phyloP scores from a whole-genome alignment of 495 filamentous ascomycete genomes.

The Hapsidospora chrysogenum region DNA sequence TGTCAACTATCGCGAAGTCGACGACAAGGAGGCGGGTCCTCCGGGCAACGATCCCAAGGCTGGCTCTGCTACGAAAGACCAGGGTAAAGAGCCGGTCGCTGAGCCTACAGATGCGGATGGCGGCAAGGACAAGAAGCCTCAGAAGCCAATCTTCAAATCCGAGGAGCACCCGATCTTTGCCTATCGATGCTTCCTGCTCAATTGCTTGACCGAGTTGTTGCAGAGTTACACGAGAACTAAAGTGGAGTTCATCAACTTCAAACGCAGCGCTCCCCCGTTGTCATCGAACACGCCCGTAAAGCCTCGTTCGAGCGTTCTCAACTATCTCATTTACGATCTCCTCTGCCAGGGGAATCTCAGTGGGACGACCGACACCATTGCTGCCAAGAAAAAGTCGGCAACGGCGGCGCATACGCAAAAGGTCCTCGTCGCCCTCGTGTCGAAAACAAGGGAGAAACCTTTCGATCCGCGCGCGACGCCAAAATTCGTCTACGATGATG shows the following conservation, averaged over 20 bases:
- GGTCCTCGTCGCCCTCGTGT: constrained; percentile 71
- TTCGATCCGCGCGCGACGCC: constrained; percentile 25
- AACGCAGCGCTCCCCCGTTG: constrained; percentile 57
- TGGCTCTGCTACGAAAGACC: not conserved
- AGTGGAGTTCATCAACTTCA: constrained; percentile 98
- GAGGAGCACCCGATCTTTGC: constrained; percentile 93
- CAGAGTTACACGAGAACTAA: constrained; percentile 87
- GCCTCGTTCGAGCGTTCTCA: constrained; percentile 78
- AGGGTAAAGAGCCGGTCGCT: constrained; percentile 6
- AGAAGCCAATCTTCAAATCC: constrained; percentile 72
- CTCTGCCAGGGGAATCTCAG: constrained; percentile 64
- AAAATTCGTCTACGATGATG: constrained; percentile 54
- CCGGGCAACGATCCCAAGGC: constrained; percentile 33
- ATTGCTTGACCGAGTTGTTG: constrained; percentile 86
- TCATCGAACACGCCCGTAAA: constrained; percentile 76
- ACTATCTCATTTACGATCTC: constrained; percentile 78
- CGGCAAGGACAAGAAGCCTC: constrained; percentile 41
- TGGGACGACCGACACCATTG: constrained; percentile 48
- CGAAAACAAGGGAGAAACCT: constrained; percentile 67
- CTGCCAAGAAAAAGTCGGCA: constrained; percentile 64
- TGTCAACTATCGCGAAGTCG: constrained; percentile 78
- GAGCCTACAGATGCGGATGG: constrained; percentile 11
- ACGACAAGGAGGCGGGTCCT: constrained; percentile 48
- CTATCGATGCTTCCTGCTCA: constrained; percentile 87
- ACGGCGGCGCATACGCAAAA: constrained; percentile 74